Evolutionary conservation across 352 stramenopile genomes (phyloP).

Genomic region (Globisporangium canariense): DNA sequence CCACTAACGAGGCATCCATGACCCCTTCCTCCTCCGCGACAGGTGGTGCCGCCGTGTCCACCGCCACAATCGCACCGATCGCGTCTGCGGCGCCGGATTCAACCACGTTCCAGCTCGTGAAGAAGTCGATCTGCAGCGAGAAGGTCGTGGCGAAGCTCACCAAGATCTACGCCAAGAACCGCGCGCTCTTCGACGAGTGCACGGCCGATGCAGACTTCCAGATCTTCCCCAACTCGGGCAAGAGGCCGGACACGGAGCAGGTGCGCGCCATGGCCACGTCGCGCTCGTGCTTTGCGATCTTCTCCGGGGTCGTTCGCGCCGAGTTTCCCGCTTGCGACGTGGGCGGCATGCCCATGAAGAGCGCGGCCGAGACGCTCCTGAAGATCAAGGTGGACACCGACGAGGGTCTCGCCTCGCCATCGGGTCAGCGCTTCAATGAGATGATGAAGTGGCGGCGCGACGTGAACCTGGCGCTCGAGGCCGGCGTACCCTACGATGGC

Average conservation of each 20-base stretch:
- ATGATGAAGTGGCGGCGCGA: conserved; percentile 53
- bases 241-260: conserved; percentile 38
- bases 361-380: conserved; percentile 48
- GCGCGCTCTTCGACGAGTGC: conserved; percentile 51
- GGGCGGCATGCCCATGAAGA: conserved; percentile 43
- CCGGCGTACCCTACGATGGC: conserved; percentile 39
- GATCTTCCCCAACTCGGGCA: conserved; percentile 55
- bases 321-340: conserved; percentile 54
- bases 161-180: conserved; percentile 57
- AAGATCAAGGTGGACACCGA: conserved; percentile 52
- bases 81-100: conserved; percentile 37
- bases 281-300: conserved; percentile 46
- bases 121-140: conserved; percentile 37
- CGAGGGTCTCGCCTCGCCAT: conserved; percentile 20
- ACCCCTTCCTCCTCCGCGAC: neutral
- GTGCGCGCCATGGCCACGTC: conserved; percentile 44
- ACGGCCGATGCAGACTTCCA: conserved; percentile 49
- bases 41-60: neutral
- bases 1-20: too few relatives aligned
- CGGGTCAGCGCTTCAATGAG: conserved; percentile 40
- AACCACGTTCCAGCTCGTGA: conserved; percentile 39
- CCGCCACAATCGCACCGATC: conserved; percentile 26
- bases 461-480: conserved; percentile 38
- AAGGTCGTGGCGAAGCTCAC: conserved; percentile 38
- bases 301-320: conserved; percentile 41